Evolutionary conservation across 441 rosid genomes (phyloP).

Genomic region (Dalechampia spathulata): DNA sequence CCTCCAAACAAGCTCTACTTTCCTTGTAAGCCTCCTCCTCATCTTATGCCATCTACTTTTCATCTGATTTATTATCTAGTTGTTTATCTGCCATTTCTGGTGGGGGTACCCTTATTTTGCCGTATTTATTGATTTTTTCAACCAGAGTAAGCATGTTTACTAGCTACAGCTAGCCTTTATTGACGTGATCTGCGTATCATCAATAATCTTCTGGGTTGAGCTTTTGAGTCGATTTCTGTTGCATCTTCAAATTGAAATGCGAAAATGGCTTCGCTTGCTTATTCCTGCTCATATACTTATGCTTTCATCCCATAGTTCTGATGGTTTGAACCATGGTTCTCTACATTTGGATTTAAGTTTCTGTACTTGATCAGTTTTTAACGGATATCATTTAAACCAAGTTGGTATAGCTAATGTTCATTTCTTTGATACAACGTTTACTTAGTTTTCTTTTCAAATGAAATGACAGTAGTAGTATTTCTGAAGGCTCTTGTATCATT

Average conservation of each 20-base stretch:
- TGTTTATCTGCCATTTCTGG: neutral
- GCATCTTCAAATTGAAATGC: too few relatives aligned
- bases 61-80: too few relatives aligned
- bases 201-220: too few relatives aligned
- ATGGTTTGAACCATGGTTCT: too few relatives aligned
- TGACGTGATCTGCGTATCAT: too few relatives aligned
- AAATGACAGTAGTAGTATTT: neutral
- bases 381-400: neutral
- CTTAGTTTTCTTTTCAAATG: neutral
- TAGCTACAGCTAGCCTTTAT: too few relatives aligned
- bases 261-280: too few relatives aligned
- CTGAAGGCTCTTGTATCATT: neutral
- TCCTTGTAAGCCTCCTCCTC: constrained; percentile 34
- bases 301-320: too few relatives aligned
- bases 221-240: too few relatives aligned
- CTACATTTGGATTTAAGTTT: neutral
- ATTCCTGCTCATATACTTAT: too few relatives aligned
- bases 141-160: too few relatives aligned
- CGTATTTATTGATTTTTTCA: too few relatives aligned
- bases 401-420: neutral
- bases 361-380: neutral
- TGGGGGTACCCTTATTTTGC: constrained; percentile 5
- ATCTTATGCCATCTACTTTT: neutral
- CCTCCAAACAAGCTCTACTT: constrained; percentile 64
- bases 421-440: neutral